These are phyloP conservation scores for Lachnellula arida DNA, from an alignment of 2,329 filamentous ascomycete genomes.

Conservation along the genomic window DNA sequence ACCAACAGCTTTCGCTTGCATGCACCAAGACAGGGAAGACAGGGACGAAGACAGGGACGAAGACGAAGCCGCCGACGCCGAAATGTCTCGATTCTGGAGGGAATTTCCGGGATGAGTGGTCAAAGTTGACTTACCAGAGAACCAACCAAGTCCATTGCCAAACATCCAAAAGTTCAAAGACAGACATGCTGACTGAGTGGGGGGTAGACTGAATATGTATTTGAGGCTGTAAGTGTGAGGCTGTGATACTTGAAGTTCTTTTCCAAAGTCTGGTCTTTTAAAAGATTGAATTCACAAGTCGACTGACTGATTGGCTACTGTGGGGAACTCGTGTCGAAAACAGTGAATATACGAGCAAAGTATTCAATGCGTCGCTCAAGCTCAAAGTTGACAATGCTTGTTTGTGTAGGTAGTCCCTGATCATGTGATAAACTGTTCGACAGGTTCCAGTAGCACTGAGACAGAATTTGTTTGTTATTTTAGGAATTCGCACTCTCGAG, in stretches of 20 bases:
- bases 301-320: slow-evolving; percentile 10
- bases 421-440: background rate
- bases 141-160: slow-evolving; percentile 22
- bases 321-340: background rate
- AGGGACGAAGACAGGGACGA: too few species aligned
- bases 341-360: background rate
- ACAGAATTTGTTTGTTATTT: slow-evolving; percentile 10
- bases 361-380: too few species aligned
- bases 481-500: slow-evolving; percentile 1
- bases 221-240: too few species aligned
- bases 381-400: background rate
- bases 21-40: background rate
- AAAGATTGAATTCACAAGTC: background rate
- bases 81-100: background rate
- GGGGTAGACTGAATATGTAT: background rate
- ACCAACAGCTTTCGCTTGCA: background rate
- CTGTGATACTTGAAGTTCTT: too few species aligned
- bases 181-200: slow-evolving; percentile 6
- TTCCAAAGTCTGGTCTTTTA: background rate
- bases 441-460: background rate
- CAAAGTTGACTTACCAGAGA: slow-evolving; percentile 20
- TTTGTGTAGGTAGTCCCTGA: background rate
- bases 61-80: background rate
- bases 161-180: slow-evolving; percentile 1
- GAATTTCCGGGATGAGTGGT: background rate